Evolutionary conservation across 2,329 filamentous ascomycete genomes (phyloP).

Genomic region (Lithohypha guttulata): DNA sequence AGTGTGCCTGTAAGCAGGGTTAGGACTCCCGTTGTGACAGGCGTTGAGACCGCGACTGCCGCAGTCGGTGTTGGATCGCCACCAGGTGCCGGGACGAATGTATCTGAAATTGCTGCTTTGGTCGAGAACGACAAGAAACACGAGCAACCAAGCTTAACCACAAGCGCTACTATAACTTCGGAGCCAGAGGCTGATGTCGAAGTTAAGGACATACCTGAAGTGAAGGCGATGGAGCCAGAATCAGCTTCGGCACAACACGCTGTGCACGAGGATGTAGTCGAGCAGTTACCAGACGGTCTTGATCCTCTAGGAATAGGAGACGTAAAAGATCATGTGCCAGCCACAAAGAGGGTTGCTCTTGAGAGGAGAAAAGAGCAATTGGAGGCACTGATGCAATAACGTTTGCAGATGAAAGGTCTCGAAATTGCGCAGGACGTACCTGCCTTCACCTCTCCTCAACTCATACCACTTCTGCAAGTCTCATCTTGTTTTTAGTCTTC

Average conservation of each 20-base stretch:
- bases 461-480: no score
- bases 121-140: background rate
- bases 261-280: conserved; percentile 4
- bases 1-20: conserved; percentile 21
- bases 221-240: conserved; percentile 1
- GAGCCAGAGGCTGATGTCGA: background rate
- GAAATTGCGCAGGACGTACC: no score
- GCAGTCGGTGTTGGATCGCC: conserved; percentile 38
- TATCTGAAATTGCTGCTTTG: background rate
- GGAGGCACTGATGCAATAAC: conserved; percentile 18
- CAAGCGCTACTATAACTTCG: background rate
- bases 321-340: conserved; percentile 17
- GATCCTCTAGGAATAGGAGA: conserved; percentile 21
- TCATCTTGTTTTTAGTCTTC: no score
- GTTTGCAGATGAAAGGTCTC: no score
- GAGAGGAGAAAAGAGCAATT: conserved; percentile 20
- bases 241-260: conserved; percentile 4
- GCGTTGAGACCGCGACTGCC: conserved; percentile 49
- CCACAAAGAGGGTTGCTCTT: conserved; percentile 11
- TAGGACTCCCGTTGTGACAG: conserved; percentile 45
- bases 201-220: background rate
- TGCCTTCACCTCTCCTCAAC: no score
- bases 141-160: background rate
- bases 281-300: conserved; percentile 16
- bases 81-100: conserved; percentile 11